Percentiles rank a stretch among this genome's conserved stretches.
phyloP scores from a whole-genome alignment of 345 rosid species.

The Excoecaria agallocha region DNA sequence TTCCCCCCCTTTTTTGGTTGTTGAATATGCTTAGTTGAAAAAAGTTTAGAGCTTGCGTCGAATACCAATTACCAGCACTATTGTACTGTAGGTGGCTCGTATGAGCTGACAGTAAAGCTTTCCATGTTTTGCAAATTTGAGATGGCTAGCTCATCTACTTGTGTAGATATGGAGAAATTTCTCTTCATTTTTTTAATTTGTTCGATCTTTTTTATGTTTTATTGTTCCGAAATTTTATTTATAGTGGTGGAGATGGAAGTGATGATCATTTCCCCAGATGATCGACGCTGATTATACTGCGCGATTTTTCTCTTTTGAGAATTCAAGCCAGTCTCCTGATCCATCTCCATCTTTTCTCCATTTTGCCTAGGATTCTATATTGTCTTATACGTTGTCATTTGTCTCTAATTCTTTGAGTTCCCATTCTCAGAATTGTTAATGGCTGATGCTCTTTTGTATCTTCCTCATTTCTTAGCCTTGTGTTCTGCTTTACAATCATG shows the following conservation, averaged over 20 bases:
- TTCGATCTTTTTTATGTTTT: not conserved
- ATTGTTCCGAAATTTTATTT: not conserved
- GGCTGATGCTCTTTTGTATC: no score
- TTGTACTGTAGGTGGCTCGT: conserved; percentile 20
- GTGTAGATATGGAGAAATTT: conserved; percentile 10
- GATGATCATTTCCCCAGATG: conserved; percentile 49
- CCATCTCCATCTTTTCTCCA: conserved; percentile 14
- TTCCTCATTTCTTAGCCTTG: not conserved
- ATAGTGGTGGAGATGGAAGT: conserved; percentile 14
- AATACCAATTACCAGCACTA: conserved; percentile 44
- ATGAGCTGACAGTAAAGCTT: conserved; percentile 43
- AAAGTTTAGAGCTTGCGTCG: conserved; percentile 28
- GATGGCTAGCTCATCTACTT: not conserved
- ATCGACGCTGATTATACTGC: conserved; percentile 39
- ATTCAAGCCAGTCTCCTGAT: conserved; percentile 41
- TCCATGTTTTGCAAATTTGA: conserved; percentile 24
- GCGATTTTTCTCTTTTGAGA: conserved; percentile 31
- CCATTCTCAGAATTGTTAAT: no score
- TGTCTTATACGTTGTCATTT: not conserved
- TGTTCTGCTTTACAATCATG: not conserved
- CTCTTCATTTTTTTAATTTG: not conserved
- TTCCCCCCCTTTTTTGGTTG: not conserved
- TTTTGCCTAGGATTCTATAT: not conserved
- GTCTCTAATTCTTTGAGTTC: not conserved
- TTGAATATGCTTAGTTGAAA: not conserved